These are phyloP conservation scores for Lanmaoa pseudosensibilis DNA, from an alignment of 768 basidiomycete species.

Conservation along the genomic window DNA sequence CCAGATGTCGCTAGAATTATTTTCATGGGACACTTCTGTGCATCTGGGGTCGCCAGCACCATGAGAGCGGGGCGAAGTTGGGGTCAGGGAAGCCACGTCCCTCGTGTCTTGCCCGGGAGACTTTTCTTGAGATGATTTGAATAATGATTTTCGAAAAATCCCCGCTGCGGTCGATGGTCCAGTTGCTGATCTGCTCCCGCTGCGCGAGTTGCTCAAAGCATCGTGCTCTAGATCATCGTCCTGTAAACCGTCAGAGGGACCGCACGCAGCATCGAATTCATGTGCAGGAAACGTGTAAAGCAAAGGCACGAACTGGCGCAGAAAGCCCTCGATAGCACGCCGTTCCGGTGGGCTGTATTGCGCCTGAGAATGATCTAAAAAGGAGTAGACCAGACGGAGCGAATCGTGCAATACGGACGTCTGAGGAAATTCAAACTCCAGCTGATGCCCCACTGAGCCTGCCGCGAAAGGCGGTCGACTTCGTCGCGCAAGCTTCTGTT, in stretches of 20 bases:
- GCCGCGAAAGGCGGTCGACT: slow-evolving; percentile 39
- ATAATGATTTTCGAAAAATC: slow-evolving; percentile 78
- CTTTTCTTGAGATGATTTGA: slow-evolving; percentile 71
- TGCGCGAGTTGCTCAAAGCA: slow-evolving; percentile 13
- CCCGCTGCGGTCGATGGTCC: slow-evolving; percentile 55
- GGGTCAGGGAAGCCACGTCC: slow-evolving; percentile 33
- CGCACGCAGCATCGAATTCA: slow-evolving; percentile 66
- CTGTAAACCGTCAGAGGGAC: slow-evolving; percentile 51
- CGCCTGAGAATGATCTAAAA: slow-evolving; percentile 82
- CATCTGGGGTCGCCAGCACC: slow-evolving; percentile 1
- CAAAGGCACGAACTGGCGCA: slow-evolving; percentile 80
- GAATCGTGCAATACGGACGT: slow-evolving; percentile 81
- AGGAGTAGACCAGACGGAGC: slow-evolving; percentile 86
- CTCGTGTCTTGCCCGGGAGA: slow-evolving; percentile 32
- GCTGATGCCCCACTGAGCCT: slow-evolving; percentile 63
- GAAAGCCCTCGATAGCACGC: slow-evolving; percentile 78
- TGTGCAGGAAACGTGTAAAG: slow-evolving; percentile 70
- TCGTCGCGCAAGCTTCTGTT: slow-evolving; percentile 34
- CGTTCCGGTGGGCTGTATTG: slow-evolving; percentile 77
- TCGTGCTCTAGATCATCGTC: slow-evolving; percentile 36
- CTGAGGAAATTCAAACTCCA: slow-evolving; percentile 78
- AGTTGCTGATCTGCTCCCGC: slow-evolving; percentile 47
- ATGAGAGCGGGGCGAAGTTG: slow-evolving; percentile 10
- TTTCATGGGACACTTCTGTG: background rate
- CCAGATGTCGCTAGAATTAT: slow-evolving; percentile 52